Percentiles rank a stretch among this genome's conserved stretches.
These are phyloP conservation scores for Arthrobotrys entomopaga DNA, from an alignment of 2,329 filamentous ascomycete genomes.

Conservation along the genomic window DNA sequence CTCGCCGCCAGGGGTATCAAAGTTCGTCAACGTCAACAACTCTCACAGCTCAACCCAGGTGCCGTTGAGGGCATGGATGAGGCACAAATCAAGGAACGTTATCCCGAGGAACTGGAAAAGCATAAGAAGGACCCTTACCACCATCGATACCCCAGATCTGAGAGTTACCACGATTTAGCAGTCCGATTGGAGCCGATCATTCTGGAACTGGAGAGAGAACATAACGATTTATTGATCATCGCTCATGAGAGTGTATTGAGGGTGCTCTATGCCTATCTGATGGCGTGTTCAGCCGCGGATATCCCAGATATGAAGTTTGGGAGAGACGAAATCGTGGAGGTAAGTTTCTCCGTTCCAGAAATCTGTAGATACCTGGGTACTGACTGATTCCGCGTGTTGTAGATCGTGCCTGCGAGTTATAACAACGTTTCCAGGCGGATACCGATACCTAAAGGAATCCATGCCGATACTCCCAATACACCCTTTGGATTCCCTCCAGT, in stretches of 20 bases:
- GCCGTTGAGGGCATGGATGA: constrained; percentile 95
- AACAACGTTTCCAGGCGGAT: constrained; percentile 95
- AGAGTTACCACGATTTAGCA: constrained; percentile 99
- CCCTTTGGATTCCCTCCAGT: constrained; percentile 45
- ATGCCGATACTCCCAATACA: constrained; percentile 61
- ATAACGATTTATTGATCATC: constrained; percentile 97
- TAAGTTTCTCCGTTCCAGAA: constrained; percentile 60
- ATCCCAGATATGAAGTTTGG: constrained; percentile 94
- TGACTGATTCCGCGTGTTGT: constrained; percentile 9
- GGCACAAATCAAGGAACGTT: constrained; percentile 78
- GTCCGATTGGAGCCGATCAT: constrained; percentile 98
- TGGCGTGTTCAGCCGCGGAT: constrained; percentile 96
- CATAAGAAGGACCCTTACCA: constrained; percentile 96
- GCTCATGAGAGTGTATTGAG: constrained; percentile 97
- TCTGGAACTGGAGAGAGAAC: constrained; percentile 93
- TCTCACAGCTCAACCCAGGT: constrained; percentile 96
- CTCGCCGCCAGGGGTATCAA: constrained; percentile 83
- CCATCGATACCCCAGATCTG: constrained; percentile 78
- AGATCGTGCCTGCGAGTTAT: constrained; percentile 94
- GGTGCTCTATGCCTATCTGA: constrained; percentile 95
- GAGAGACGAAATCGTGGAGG: constrained; percentile 95
- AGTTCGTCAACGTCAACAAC: constrained; percentile 89
- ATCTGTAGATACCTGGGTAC: no score
- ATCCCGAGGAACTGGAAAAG: constrained; percentile 89
- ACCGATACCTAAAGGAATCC: constrained; percentile 75